Conservation (phyloP, 2,329 filamentous ascomycete species). For the Beauveria pseudobassiana region DNA sequence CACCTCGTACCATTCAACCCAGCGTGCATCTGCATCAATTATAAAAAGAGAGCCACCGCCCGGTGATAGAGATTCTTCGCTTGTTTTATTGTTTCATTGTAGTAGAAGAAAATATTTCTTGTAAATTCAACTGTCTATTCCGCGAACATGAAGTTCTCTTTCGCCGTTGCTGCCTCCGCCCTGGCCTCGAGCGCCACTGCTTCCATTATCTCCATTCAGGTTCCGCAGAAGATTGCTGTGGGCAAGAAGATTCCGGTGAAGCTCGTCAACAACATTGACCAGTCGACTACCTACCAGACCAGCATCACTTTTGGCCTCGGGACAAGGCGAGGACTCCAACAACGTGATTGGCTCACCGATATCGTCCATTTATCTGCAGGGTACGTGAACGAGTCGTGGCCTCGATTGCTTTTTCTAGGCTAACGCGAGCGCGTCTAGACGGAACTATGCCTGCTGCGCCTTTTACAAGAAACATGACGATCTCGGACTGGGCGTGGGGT, state of each 20-base stretch:
- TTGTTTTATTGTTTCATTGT: background rate
- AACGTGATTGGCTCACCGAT: background rate
- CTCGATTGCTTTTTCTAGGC: background rate
- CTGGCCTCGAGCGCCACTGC: background rate
- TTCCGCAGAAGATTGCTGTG: background rate
- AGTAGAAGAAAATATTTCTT: no score
- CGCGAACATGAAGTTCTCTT: background rate
- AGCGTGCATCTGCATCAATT: background rate
- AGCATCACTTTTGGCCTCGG: background rate
- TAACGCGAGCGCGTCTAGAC: background rate
- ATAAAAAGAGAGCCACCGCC: background rate
- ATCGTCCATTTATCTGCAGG: constrained; percentile 5
- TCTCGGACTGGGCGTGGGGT: background rate
- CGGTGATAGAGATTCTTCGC: background rate
- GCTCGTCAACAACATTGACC: constrained; percentile 8
- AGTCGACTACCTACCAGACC: background rate
- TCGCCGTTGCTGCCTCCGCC: background rate
- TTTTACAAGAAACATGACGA: background rate
- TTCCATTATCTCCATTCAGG: background rate
- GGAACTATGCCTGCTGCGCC: background rate
- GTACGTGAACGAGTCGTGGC: background rate
- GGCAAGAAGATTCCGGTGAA: background rate
- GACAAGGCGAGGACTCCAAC: background rate
- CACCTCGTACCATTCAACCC: background rate
- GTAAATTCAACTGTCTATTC: no score